Evolutionary conservation across 768 basidiomycete genomes (phyloP), one percentile per base, ranked within the genome.

Genomic region (Macrolepiota fuliginosa): DNA sequence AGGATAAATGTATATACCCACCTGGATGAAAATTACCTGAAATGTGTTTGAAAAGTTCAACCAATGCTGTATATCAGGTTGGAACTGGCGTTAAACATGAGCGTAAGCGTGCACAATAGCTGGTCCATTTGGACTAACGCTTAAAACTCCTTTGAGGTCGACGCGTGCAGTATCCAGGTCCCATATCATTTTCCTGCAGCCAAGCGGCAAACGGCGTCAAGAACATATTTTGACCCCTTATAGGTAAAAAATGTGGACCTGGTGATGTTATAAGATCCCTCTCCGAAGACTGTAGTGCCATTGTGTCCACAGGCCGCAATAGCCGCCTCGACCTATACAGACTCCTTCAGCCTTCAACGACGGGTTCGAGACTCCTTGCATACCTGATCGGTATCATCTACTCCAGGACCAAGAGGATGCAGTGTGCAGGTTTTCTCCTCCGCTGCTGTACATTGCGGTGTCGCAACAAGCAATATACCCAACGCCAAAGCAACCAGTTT

Each of bases 21-120:
- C 83, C 73, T 86, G 85, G 58, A 87, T 83, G 68, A 83, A 85
- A 25, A 86, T 81, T n/a, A 84, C 84, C 24, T 83, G 78, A 68
- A 82, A 85, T 1, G 85, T 87, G 65, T 81, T 83, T 47, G 74
- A 73, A 39, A 79, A 68, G 61, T 86, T 72, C 56, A 86, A 72
- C 86, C 86, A 86, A 65, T 75, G 85, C 51, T 83, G 68, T 39
- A 85, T 75, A 66, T 85, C 75, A 9, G 83, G 83, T 13, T 76
- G 68, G 69, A 85, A 86, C 84, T 86, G 55, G 3, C 42, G 10
- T 19, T 27, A n/a, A 25, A 11, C 19, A 12, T 15, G n/a, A 66
- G 37, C 64, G 55, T 32, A 6, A 2, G 32, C 54, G 2, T 3
- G 40, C 24, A 17, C 56, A 51, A 55, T 54, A 7, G 37, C 22